A percentile compares a stretch with the other conserved stretches of the same genome.
phyloP scores from a whole-genome alignment of 2,329 filamentous ascomycete species.

The Stemphylium vesicarium region DNA sequence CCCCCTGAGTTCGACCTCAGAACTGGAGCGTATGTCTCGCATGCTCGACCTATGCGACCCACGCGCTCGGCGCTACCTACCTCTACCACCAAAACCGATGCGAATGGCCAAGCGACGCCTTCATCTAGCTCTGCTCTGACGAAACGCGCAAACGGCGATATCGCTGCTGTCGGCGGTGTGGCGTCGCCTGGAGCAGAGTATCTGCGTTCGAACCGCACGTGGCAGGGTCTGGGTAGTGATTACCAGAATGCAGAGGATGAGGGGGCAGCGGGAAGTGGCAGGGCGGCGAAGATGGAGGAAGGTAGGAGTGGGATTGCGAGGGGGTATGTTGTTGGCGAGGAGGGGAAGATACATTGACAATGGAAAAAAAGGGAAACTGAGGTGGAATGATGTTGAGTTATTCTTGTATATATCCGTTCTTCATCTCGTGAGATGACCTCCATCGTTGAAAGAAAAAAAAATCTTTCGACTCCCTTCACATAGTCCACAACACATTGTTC shows the following conservation, averaged over 20 bases:
- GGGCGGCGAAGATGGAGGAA: slow-evolving; percentile 76
- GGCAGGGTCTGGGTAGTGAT: slow-evolving; percentile 90
- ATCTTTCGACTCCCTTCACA: background rate
- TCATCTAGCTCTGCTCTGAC: slow-evolving; percentile 61
- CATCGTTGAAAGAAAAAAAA: background rate
- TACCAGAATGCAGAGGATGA: slow-evolving; percentile 69
- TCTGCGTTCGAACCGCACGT: slow-evolving; percentile 80
- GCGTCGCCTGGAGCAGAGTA: slow-evolving; percentile 92
- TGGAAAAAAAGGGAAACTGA: background rate
- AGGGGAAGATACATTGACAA: slow-evolving; percentile 31
- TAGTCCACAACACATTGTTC: background rate
- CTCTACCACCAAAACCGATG: background rate
- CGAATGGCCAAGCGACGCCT: slow-evolving; percentile 27
- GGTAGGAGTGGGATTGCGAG: slow-evolving; percentile 86
- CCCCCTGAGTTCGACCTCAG: slow-evolving; percentile 91
- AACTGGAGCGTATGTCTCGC: slow-evolving; percentile 81
- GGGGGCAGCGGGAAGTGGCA: slow-evolving; percentile 39
- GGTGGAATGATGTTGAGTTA: background rate
- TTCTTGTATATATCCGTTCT: background rate
- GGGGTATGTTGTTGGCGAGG: slow-evolving; percentile 79
- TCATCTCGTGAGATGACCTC: background rate
- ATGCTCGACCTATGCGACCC: slow-evolving; percentile 72
- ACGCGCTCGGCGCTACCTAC: slow-evolving; percentile 8
- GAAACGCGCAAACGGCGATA: slow-evolving; percentile 69
- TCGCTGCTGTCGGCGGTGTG: slow-evolving; percentile 82